These are phyloP conservation scores for Clonostachys byssicola DNA, from an alignment of 2,329 filamentous ascomycete genomes.

Conservation along the genomic window DNA sequence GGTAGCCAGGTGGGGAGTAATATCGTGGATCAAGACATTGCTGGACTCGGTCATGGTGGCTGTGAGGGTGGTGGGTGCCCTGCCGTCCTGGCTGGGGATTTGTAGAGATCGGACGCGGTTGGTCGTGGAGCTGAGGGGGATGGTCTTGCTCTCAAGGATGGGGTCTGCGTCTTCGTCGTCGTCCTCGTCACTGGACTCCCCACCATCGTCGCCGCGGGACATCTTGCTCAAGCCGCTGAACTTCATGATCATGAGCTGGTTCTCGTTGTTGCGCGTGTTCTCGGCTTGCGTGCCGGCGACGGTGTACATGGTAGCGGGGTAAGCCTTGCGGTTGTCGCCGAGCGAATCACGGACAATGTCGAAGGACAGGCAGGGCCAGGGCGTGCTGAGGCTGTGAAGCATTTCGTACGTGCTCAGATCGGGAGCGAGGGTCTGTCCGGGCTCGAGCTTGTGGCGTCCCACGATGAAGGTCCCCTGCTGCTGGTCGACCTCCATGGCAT, in stretches of 20 bases:
- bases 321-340: slow-evolving; percentile 86
- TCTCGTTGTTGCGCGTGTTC: slow-evolving; percentile 69
- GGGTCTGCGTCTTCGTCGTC: slow-evolving; percentile 80
- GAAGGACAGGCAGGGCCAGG: slow-evolving; percentile 96
- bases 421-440: slow-evolving; percentile 85
- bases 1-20: slow-evolving; percentile 81
- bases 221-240: slow-evolving; percentile 87
- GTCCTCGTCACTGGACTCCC: slow-evolving; percentile 67
- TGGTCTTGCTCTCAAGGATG: slow-evolving; percentile 87
- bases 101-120: slow-evolving; percentile 92
- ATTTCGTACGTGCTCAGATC: slow-evolving; percentile 96
- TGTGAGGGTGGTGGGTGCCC: slow-evolving; percentile 76
- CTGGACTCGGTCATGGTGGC: slow-evolving; percentile 91
- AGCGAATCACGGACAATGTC: slow-evolving; percentile 84
- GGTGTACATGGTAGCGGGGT: slow-evolving; percentile 91
- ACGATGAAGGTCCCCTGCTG: slow-evolving; percentile 84
- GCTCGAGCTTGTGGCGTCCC: slow-evolving; percentile 84
- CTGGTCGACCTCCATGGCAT: slow-evolving; percentile 85
- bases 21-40: slow-evolving; percentile 88
- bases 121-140: slow-evolving; percentile 81
- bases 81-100: slow-evolving; percentile 65
- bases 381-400: slow-evolving; percentile 89
- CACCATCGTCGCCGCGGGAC: slow-evolving; percentile 65
- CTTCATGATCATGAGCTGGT: slow-evolving; percentile 94
- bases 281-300: slow-evolving; percentile 95